Evolutionary conservation across 768 basidiomycete species (phyloP).

Genomic region (Boletellus sp.): DNA sequence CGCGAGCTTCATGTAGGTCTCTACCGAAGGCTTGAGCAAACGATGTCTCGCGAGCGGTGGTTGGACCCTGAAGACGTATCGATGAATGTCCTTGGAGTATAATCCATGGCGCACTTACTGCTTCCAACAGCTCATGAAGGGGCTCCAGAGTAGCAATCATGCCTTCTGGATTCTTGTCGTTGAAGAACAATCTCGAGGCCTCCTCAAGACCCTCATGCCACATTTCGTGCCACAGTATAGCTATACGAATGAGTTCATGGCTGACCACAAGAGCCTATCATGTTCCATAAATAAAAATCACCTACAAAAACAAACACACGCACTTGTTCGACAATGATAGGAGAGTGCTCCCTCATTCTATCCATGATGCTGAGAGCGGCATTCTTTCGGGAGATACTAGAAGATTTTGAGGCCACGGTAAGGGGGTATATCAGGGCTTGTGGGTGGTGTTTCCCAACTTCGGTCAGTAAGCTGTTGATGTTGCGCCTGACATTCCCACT

Average conservation of each 20-base stretch:
- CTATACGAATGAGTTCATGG: conserved; percentile 92
- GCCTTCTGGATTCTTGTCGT: conserved; percentile 92
- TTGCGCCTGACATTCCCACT: conserved; percentile 81
- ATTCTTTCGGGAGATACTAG: conserved; percentile 72
- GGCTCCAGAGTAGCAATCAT: conserved; percentile 95
- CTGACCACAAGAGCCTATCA: conserved; percentile 79
- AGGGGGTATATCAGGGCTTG: conserved; percentile 95
- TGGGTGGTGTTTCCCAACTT: conserved; percentile 94
- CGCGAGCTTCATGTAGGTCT: conserved; percentile 88
- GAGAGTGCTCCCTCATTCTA: conserved; percentile 89
- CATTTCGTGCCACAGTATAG: conserved; percentile 97
- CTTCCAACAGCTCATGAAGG: conserved; percentile 87
- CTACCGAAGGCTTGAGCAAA: conserved; percentile 93
- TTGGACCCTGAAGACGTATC: conserved; percentile 64
- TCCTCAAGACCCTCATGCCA: conserved; percentile 99
- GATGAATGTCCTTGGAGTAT: neutral
- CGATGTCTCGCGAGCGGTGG: conserved; percentile 90
- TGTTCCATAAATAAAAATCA: neutral
- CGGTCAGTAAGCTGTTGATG: conserved; percentile 82
- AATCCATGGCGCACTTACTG: conserved; percentile 42
- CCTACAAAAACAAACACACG: conserved; percentile 6
- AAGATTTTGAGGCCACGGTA: conserved; percentile 95
- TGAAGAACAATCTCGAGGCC: conserved; percentile 93
- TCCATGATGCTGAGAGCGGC: conserved; percentile 88
- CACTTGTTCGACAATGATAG: conserved; percentile 82